Evolutionary conservation across 2,329 filamentous ascomycete genomes (phyloP), one percentile per base, ranked within the genome.

Genomic region (Hypoxylon sp.): DNA sequence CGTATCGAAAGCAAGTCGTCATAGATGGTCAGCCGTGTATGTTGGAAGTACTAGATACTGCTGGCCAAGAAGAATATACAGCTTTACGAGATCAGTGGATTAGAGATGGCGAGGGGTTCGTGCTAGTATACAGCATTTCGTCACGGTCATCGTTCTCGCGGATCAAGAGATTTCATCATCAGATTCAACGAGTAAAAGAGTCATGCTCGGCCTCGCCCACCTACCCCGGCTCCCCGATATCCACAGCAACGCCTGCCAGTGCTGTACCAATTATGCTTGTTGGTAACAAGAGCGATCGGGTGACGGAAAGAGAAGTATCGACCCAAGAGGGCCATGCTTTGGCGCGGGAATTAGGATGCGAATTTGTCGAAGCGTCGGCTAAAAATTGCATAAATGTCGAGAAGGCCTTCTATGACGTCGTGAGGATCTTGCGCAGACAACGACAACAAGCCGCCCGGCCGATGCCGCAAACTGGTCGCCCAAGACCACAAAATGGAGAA

Each of bases 381-480:
- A 97, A 97, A 83, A 97, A 97, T 78, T 97, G 94, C 82, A 94
- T 97, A 84, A 97, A 98, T 75, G 95, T 97, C 57, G 96, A 97
- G 80, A 98, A 97, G 84, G 95, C 94, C 30, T 98, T 99, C 77
- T 98, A 97, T 81, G 96, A 99, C 76, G 96, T 99, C 6, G 96
- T 98, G 58, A 86, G 96, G 72, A 92, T 96, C 78, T 84, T 99
- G 70, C 90, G 96, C 73, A 89, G 92, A 74, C 94, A 97, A 80
- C 87, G 93, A 74, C 90, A 93, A 73, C 82, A 83, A 63, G 79
- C 82, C 9, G 75, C 81, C 51, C 79, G 82, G 11, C 75, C 75
- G 29, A 80, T 81, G 30, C 70, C 68, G 62, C 70, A 67, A 63
- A 43, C 68, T 45, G 63, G 68, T 55, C 65, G 67, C 50, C 52